A percentile compares a stretch with the other conserved stretches of the same genome.
phyloP scores from a whole-genome alignment of 2,329 filamentous ascomycete species.

The Cordyceps farinosa region DNA sequence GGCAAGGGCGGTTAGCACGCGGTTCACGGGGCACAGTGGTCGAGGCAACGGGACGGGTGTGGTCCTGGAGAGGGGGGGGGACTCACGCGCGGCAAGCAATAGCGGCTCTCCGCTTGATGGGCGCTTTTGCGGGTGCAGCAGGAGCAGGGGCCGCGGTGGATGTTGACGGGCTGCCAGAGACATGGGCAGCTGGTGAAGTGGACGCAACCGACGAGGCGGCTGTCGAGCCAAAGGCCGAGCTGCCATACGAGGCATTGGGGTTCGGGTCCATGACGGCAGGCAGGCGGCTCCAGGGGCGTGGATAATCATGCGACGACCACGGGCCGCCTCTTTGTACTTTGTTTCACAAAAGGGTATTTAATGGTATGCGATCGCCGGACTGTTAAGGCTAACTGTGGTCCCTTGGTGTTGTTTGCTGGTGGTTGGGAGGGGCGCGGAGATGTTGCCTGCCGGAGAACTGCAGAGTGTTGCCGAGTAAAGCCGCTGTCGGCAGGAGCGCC shows the following conservation, averaged over 20 bases:
- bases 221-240: conserved; percentile 5
- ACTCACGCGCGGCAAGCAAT: conserved; percentile 52
- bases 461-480: background rate
- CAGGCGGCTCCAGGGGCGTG: background rate
- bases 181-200: conserved; percentile 14
- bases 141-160: background rate
- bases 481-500: background rate
- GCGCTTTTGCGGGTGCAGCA: conserved; percentile 17
- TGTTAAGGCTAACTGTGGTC: conserved; percentile 7
- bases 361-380: background rate
- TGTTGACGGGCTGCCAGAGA: conserved; percentile 3
- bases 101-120: conserved; percentile 47
- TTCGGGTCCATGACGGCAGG: conserved; percentile 3
- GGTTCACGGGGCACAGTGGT: background rate
- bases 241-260: conserved; percentile 7
- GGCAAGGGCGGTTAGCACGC: conserved; percentile 1
- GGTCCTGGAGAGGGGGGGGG: background rate
- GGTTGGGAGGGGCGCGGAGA: conserved; percentile 8
- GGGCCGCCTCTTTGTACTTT: background rate
- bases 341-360: background rate
- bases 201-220: conserved; percentile 8
- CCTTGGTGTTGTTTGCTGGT: conserved; percentile 7
- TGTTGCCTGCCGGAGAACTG: conserved; percentile 4
- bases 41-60: background rate
- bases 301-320: background rate